Base-by-base conservation (phyloP, 108 stramenopile species). In the Skeletonema potamos region DNA sequence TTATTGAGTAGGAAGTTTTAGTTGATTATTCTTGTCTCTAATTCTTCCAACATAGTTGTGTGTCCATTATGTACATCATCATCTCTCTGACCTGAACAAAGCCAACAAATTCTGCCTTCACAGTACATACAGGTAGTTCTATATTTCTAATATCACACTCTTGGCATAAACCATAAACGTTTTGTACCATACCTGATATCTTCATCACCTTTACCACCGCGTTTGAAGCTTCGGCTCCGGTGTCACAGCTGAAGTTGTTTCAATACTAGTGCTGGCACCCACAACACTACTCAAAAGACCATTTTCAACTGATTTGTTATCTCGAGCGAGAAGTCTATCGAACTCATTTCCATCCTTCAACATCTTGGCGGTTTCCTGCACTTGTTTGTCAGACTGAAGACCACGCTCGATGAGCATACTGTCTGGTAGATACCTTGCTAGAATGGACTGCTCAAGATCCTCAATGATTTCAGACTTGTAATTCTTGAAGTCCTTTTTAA, bases 391-490 rank as follows among this genome's bases (percentile, higher is more conserved):
- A 12, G 73, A 76, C 39, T 69, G 68, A 9, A 95, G 64, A 4
- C 82, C 73, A 27, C 84, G 76, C 62, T 92, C 89, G 58, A 95
- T 79, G 10, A 95, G 66, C 94, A 95, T 91, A 56, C 86, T 86
- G 62, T 95, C 94, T 12, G 94, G 94, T 3, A 95, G 48, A 62
- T 92, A 95, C 58, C 94, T 66, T 26, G 94, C 77, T 27, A 95
- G 55, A 37, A 95, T 95, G 57, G 78, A 82, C 55, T 86, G 85
- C 26, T 86, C 77, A 15, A 95, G 73, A 68, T 92, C 94, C 83
- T 95, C 94, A 65, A 88, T 91, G 66, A 95, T 88, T 67, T 95
- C 91, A 22, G 71, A 63, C 54, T 87, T 89, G 85, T 95, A 95
- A 17, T 76, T 87, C 22, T 85, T 87, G 69, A 95, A 95, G 63